These are phyloP conservation scores for Erythrophleum ivorense DNA, from an alignment of 331 rosid genomes.

Conservation along the genomic window DNA sequence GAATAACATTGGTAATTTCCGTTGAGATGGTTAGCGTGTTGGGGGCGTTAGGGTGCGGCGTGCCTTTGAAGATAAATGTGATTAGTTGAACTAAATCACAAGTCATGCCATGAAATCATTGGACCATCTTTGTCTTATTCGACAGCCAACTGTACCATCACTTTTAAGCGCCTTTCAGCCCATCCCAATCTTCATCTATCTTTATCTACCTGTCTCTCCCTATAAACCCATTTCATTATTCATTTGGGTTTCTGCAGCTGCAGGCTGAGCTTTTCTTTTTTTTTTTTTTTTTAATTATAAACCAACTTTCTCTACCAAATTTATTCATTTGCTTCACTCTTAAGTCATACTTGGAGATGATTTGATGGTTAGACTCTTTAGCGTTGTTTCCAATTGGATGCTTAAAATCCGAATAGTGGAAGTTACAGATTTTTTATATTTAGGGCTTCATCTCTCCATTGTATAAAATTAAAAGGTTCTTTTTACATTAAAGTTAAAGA, in stretches of 20 bases:
- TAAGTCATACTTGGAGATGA: neutral
- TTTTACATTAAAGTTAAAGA: no score
- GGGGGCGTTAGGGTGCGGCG: neutral
- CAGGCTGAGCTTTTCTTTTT: no score
- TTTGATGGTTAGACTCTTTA: neutral
- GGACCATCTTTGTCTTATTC: neutral
- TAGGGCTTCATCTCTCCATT: no score
- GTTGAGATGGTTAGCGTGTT: neutral
- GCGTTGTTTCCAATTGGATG: no score
- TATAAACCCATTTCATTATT: neutral
- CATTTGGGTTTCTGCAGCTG: no score
- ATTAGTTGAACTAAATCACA: neutral
- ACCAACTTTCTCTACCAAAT: no score
- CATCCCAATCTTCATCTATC: neutral
- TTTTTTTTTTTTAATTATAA: no score
- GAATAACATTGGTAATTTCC: neutral
- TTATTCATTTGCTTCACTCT: conserved; percentile 1
- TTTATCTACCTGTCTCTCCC: no score
- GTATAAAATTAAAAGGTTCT: no score
- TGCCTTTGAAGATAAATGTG: conserved; percentile 1
- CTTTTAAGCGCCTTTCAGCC: neutral
- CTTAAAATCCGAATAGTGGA: no score
- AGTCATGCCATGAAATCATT: conserved; percentile 1
- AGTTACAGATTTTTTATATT: no score
- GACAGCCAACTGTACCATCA: neutral